These are phyloP conservation scores for Claviceps sorghi DNA, from an alignment of 2,329 filamentous ascomycete genomes.

Conservation along the genomic window DNA sequence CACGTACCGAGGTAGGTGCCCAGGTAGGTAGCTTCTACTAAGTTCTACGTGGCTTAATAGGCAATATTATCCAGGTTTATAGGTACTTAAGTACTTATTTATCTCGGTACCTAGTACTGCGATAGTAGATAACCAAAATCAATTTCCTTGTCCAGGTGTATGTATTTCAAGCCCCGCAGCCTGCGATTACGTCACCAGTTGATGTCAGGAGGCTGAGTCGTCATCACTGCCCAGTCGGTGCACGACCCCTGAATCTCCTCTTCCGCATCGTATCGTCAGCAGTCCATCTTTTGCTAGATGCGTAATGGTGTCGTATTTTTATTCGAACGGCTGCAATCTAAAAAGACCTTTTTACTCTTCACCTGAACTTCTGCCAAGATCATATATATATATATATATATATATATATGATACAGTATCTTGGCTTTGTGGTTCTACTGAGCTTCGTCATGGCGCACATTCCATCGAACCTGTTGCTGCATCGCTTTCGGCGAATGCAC, in stretches of 20 bases:
- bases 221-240: neutral
- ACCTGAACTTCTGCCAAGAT: too few species aligned
- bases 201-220: neutral
- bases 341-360: too few species aligned
- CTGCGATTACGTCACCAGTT: neutral
- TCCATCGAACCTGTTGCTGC: conserved; percentile 11
- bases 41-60: too few species aligned
- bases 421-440: conserved; percentile 5
- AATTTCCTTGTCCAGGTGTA: too few species aligned
- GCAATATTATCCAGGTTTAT: too few species aligned
- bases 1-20: too few species aligned
- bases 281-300: neutral
- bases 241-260: neutral
- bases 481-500: conserved; percentile 6
- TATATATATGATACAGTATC: conserved; percentile 3
- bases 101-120: too few species aligned
- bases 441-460: conserved; percentile 16
- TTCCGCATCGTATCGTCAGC: neutral
- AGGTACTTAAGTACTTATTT: too few species aligned
- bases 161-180: too few species aligned
- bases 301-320: neutral
- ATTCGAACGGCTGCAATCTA: neutral
- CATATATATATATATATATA: too few species aligned
- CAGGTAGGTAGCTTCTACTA: too few species aligned
- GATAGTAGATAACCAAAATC: too few species aligned